Evolutionary conservation across 805 yeast species (phyloP), one percentile per base, ranked within the genome.

Genomic region (Yarrowia sp.): DNA sequence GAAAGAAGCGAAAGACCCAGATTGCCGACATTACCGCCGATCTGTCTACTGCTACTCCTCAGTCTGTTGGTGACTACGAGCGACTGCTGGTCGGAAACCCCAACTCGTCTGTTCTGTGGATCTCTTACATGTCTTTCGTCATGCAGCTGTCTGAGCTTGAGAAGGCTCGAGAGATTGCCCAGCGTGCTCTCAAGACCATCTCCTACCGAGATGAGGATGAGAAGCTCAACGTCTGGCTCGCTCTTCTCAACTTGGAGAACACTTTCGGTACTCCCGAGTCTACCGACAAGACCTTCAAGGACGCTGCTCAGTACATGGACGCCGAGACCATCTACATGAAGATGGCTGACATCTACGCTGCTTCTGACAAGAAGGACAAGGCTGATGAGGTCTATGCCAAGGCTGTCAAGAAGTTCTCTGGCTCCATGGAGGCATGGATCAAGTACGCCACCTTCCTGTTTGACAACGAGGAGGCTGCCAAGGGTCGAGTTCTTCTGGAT

Each of bases 81-180:
- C 87, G 99, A 75, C 81, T 95, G 72, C 84, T 95, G 68, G 85
- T 95, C 70, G 96, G 98, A 77, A 90, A 90, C 76, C 98, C 99
- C 59, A 89, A 91, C 81, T 91, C 97, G 2, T 94, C 99, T 1
- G 85, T 93, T 43, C 79, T 92, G 69, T 95, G 99, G 99, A 94
- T 95, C 91, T 91, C 93, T 80, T 95, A 90, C 80, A 95, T 95
- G 97, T 93, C 98, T 4, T 95, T 94, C 89, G 97, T 93, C 79
- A 83, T 95, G 72, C 97, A 93, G 79, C 83, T 94, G 71, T 90
- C 97, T 81, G 99, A 95, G 79, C 82, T 92, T 70, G 98, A 94
- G 46, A 92, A 91, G 79, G 97, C 98, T 10, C 87, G 99, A 74
- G 97, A 91, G 77, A 87, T 95, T 74, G 98, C 91, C 55, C 90